A percentile compares a stretch with the other conserved stretches of the same genome.
Conservation (phyloP, 345 rosid species). For the Mangifera indica region DNA sequence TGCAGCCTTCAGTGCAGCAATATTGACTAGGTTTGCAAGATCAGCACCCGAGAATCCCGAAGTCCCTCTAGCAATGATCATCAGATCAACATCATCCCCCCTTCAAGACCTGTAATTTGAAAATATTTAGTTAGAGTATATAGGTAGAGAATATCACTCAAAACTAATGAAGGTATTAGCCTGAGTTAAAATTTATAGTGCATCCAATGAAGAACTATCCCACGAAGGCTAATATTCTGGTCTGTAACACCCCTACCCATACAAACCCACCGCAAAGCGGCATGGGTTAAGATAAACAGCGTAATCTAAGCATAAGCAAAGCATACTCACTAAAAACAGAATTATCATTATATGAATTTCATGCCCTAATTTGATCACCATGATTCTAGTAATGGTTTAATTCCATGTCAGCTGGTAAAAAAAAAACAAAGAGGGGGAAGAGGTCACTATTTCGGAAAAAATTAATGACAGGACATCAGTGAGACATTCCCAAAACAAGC, state of each 20-base stretch:
- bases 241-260: neutral
- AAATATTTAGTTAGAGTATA: constrained; percentile 11
- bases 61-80: constrained; percentile 93
- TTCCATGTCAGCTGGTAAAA: neutral
- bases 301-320: neutral
- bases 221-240: neutral
- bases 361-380: neutral
- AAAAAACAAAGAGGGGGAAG: neutral
- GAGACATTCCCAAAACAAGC: neutral
- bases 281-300: neutral
- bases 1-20: constrained; percentile 93
- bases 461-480: neutral
- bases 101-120: constrained; percentile 60
- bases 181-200: neutral
- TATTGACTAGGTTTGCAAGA: constrained; percentile 80
- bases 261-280: neutral
- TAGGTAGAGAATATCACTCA: neutral
- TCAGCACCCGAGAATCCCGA: constrained; percentile 99
- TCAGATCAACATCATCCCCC: constrained; percentile 90
- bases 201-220: neutral
- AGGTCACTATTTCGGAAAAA: neutral
- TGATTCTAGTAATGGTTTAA: neutral
- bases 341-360: neutral
- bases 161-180: neutral
- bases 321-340: neutral